Base-by-base conservation (phyloP, 192 early-diverging fungal genomes). In the Pecoramyces ruminantium region DNA sequence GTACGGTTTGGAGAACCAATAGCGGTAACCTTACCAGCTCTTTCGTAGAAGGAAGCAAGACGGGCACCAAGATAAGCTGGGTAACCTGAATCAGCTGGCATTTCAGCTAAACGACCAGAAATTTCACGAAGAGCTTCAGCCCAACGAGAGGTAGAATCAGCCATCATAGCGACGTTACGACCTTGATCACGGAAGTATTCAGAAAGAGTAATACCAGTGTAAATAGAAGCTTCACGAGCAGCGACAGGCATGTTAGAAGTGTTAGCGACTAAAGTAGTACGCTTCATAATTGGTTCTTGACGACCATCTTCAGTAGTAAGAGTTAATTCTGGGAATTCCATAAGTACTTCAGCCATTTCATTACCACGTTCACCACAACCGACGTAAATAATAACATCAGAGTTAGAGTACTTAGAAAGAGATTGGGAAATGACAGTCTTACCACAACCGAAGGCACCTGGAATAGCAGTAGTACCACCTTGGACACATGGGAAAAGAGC, bases 121-220 rank as follows among this genome's bases (percentile, higher is more conserved):
- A 99, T 97, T 90, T 99, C 98, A 92, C 98, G 95, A 84, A 99
- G 88, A 28, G 98, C 98, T 87, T 99, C 98, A 80, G 98, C 98
- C 98, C 98, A 99, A 51, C 98, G 95, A 78, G 98, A 99, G 29
- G 98, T 98, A n/a, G 97, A 98, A 87, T 99, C 98, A 13, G 98
- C 98, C 96, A 99, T 99, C 98, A 99, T 99, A 79, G 98, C 94
- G 29, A 97, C 98, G 84, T 99, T 92, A 89, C 95, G 96, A 83
- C 98, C 98, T 87, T 97, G 96, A 87, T 99, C 98, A 88, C 98
- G 95, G 95, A 99, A 99, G 89, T 99, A 99, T 88, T 99, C 98
- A 28, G 96, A 97, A 25, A 99, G 87, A 1, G 98, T 99, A 86
- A 99, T 99, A 84, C 98, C 98, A 38, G 98, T 99, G 91, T 99